phyloP scores from a whole-genome alignment of 1,284 basidiomycete species.

The Cutaneotrichosporon cyanovorans region DNA sequence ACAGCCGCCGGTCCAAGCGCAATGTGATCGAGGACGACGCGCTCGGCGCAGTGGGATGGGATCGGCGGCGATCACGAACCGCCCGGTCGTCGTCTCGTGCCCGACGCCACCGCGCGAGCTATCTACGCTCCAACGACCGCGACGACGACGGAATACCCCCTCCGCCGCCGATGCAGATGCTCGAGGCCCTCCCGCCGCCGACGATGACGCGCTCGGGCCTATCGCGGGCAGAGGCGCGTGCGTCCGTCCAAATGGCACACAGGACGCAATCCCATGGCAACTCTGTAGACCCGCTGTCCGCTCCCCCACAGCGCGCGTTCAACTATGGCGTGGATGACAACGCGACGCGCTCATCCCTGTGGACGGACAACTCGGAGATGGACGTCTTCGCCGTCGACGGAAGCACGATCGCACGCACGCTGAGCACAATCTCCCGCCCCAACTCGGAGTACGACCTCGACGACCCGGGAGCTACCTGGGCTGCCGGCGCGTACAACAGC shows the following conservation, averaged over 20 bases:
- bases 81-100: too few species aligned
- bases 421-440: constrained; percentile 20
- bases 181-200: background rate
- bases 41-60: background rate
- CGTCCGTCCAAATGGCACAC: constrained; percentile 5
- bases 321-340: background rate
- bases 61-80: background rate
- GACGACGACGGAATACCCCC: too few species aligned
- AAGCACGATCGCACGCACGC: constrained; percentile 26
- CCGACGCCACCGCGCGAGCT: background rate
- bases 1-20: background rate
- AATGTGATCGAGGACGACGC: constrained; percentile 6
- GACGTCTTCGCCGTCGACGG: constrained; percentile 30
- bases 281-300: background rate
- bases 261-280: background rate
- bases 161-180: background rate
- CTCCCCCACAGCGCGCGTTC: background rate
- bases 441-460: constrained; percentile 19
- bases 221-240: constrained; percentile 8
- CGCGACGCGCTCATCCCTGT: constrained; percentile 8
- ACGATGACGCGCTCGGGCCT: background rate
- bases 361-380: constrained; percentile 32
- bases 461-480: constrained; percentile 11
- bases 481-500: background rate
- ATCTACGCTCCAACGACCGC: background rate